These are phyloP conservation scores for Talaromyces ruber DNA, from an alignment of 495 filamentous ascomycete genomes.

Conservation along the genomic window DNA sequence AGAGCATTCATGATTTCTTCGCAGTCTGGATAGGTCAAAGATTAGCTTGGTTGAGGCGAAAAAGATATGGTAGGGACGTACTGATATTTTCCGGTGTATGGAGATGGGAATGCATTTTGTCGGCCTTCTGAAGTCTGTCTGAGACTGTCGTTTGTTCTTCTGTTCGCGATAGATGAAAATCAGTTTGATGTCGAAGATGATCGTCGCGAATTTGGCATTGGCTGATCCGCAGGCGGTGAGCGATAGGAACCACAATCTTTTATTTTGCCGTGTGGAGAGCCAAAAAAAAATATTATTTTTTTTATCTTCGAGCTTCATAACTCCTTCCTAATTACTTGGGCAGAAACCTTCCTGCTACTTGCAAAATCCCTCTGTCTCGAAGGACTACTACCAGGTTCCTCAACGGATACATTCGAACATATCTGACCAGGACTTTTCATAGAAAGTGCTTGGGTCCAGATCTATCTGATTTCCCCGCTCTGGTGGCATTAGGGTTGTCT, in stretches of 20 bases:
- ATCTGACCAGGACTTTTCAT: neutral
- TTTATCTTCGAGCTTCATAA: neutral
- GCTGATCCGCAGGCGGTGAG: neutral
- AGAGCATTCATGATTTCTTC: slow-evolving; percentile 86
- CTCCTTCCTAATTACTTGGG: neutral
- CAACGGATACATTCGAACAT: neutral
- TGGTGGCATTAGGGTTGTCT: neutral
- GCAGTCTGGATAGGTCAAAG: slow-evolving; percentile 53
- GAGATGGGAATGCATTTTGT: slow-evolving; percentile 90
- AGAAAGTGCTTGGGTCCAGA: neutral
- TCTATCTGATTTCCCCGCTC: slow-evolving; percentile 8
- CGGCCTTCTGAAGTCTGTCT: neutral
- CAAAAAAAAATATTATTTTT: slow-evolving; percentile 7
- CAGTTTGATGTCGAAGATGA: neutral
- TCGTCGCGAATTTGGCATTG: neutral
- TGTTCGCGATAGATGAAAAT: neutral
- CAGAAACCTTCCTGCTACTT: neutral
- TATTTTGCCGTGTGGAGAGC: neutral
- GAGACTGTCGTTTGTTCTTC: neutral
- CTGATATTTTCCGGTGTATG: slow-evolving; percentile 85
- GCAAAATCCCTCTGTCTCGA: too few relatives aligned
- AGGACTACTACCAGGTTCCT: too few relatives aligned
- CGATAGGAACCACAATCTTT: neutral
- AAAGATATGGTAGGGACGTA: slow-evolving; percentile 30
- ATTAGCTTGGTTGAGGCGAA: neutral